These are phyloP conservation scores for Microstegium vimineum DNA, from an alignment of 176 grass and related monocot species.

Conservation along the genomic window DNA sequence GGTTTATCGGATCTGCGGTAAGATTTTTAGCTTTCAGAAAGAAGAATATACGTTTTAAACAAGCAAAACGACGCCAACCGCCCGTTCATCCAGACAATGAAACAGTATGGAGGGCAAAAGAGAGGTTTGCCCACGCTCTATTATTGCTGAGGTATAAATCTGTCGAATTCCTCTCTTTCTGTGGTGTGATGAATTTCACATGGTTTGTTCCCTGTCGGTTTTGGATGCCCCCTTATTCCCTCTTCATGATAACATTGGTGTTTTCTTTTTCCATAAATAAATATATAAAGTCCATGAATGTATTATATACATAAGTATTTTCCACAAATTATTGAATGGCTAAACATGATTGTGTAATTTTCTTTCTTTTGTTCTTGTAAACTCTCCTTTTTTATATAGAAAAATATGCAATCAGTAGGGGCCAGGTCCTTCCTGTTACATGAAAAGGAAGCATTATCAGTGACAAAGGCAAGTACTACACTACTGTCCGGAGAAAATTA, in stretches of 20 bases:
- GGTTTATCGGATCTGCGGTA: neutral
- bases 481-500: neutral
- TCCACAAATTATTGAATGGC: neutral
- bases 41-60: neutral
- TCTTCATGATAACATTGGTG: neutral
- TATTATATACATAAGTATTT: neutral
- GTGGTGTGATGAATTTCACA: neutral
- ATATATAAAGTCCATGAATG: neutral
- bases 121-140: neutral
- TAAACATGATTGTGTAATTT: neutral
- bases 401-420: neutral
- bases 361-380: neutral
- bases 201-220: conserved; percentile 21
- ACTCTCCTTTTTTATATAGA: neutral
- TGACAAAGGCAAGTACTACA: conserved; percentile 14
- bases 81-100: neutral
- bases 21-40: neutral
- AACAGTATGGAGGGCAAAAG: neutral
- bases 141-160: neutral
- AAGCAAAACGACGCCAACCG: neutral
- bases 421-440: neutral
- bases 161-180: neutral
- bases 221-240: neutral
- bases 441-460: neutral
- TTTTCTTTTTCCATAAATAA: neutral